Base-by-base conservation (phyloP, 192 early-diverging fungal genomes). In the Rhizoclosmatium globosum region DNA sequence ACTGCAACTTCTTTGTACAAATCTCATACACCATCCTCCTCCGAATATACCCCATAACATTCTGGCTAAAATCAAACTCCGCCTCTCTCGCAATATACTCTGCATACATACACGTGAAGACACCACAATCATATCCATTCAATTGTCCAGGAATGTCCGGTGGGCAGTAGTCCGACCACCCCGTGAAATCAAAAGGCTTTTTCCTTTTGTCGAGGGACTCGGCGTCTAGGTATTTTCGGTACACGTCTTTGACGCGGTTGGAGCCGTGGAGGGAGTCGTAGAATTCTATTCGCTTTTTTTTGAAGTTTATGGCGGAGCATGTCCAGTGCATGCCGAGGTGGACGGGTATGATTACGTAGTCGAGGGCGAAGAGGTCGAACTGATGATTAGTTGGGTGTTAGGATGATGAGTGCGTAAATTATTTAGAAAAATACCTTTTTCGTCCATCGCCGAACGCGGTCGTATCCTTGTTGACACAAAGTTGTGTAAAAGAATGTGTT, bases 41-140 rank as follows among this genome's bases (percentile, higher is more conserved):
- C 9, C 97, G 85, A 31, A 96, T 81, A 43, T 90, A 84, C 1
- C 77, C 69, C 93, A 97, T 97, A 58, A 93, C 72, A 11, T 81
- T 75, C 74, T 96, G 95, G 2, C 88, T 81, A 84, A 96, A 96
- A 23, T 85, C 85, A 79, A 96, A 92, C 0, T 83, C 83, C n/a
- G 80, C 71, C n/a, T 83, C 82, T 39, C 94, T 82, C 2, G 90
- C 71, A 15, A 84, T 71, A 76, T 91, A 89, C 71, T 99, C 95
- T 4, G 95, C 93, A 88, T 97, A 96, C 17, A 92, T 92, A 70
- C 90, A 92, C 0, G 95, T 92, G 81, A 99, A 99, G 3, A 98
- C 95, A 7, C 97, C 97, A 79, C 97, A 99, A 86, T 99, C 97
- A 65, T 90, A 95, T 17, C 93, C 93, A 76, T 99, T 99, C 43